Base-by-base conservation (phyloP, 805 yeast genomes). In the Candida succiphila region DNA sequence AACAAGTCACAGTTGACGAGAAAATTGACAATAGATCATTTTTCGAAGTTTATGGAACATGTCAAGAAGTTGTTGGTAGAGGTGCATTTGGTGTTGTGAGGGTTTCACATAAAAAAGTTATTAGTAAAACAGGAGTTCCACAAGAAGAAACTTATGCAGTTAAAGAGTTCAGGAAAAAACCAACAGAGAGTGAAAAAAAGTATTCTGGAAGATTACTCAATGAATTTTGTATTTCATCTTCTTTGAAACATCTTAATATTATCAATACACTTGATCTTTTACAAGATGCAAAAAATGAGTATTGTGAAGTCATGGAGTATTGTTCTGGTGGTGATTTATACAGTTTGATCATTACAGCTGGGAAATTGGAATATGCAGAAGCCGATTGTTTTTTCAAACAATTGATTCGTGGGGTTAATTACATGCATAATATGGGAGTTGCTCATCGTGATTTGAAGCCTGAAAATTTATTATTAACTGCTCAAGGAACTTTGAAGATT, bases 1-100 rank as follows among this genome's bases (percentile, higher is more conserved):
- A 28, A n/a, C 15, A 6, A 5, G 32, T n/a, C 14, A 36, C 25
- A 20, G n/a, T n/a, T n/a, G 29, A 33, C 10, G 37, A 37, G 9
- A 42, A 44, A 35, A 51, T 51, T 36, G 73, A 66, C 46, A 49
- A 61, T 24, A 49, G 75, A 31, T 74, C 88, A 8, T 81, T 89
- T 54, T 80, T 76, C 7, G 88, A 87, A 45, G 83, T 88, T 52
- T 89, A 89, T 54, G 98, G 98, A 28, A 71, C 82, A 33, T 89
- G 97, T 54, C 95, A 86, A 57, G 97, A 89, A 54, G 84, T 88
- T 31, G 73, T 92, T 41, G 98, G 98, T 18, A 72, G 83, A 33
- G 97, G 97, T 16, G 78, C 96, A 0, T 89, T 83, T 62, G 98
- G 98, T 15, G 85, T 86, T 30, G 97, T 89, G 16, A 67, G 96